phyloP scores from a whole-genome alignment of 208 protist genomes.

The Trypanosoma melophagium region DNA sequence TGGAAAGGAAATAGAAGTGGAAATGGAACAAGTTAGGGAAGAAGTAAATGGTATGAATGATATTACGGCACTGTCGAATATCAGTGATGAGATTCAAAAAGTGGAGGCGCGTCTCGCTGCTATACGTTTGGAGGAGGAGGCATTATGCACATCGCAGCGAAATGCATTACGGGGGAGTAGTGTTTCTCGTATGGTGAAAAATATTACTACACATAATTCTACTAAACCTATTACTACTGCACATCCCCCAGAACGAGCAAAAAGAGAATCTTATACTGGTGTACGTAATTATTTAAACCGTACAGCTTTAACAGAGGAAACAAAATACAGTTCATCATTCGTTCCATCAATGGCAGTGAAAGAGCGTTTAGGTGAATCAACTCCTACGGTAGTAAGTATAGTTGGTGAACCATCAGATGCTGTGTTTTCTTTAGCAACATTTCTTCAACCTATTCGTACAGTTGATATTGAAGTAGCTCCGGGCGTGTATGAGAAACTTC shows the following conservation, averaged over 20 bases:
- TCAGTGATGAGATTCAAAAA: slow-evolving; percentile 32
- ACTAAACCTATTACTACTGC: too few species aligned
- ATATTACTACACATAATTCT: too few species aligned
- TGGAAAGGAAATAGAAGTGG: not conserved
- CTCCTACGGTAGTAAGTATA: not conserved
- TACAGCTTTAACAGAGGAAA: too few species aligned
- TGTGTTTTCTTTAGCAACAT: slow-evolving; percentile 33
- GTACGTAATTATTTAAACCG: too few species aligned
- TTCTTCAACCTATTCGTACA: slow-evolving; percentile 21
- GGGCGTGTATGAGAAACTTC: slow-evolving; percentile 24
- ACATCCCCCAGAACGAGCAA: too few species aligned
- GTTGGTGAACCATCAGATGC: not conserved
- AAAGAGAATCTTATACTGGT: too few species aligned
- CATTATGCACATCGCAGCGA: not conserved
- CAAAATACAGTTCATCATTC: too few species aligned
- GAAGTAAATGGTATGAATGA: slow-evolving; percentile 2
- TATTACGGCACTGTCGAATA: slow-evolving; percentile 18
- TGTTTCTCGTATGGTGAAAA: too few species aligned
- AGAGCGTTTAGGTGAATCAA: not conserved
- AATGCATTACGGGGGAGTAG: not conserved
- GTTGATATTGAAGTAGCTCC: slow-evolving; percentile 33
- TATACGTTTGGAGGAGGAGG: slow-evolving; percentile 25
- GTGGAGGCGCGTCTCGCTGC: slow-evolving; percentile 26
- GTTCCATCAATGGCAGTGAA: too few species aligned
- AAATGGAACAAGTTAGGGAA: not conserved